Base-by-base conservation (phyloP, 2,329 filamentous ascomycete species). In the Penicillium sp. region DNA sequence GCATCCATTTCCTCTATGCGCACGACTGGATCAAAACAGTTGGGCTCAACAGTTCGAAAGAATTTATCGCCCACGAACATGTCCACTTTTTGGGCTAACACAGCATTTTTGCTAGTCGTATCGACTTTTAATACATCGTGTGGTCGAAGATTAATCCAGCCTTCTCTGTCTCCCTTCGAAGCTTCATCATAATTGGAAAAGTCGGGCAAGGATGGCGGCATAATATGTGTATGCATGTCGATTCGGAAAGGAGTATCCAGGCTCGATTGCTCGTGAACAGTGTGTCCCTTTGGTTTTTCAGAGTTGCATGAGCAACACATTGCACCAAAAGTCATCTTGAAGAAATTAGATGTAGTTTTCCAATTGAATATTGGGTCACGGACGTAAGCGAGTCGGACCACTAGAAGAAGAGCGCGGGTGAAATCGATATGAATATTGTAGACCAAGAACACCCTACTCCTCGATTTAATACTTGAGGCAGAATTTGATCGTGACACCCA, bases 171-270 rank as follows among this genome's bases (percentile, higher is more conserved):
- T 21, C 36, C 28, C 9, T 26, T 39, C 23, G 26, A 45, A n/a
- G 19, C 24, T n/a, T 24, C 53, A 24, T 44, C 26, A 21, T 45
- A 34, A 5, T 45, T 45, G 1, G 60, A 58, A 34, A 62, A 56
- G 37, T 62, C 58, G 0, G 60, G 60, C 1, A 62, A 39, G 10
- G 52, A 48, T 6, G 60, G 51, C 4, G 60, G 60, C 60, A 62
- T 62, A 21, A 62, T 62, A 36, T 62, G 60, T 7, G 60, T 62
- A 46, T 62, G 60, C 51, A 62, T 49, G 42, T 62, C 60, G 29
- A 62, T 62, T 31, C 55, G 52, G 13, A 62, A 45, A n/a, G 37
- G 51, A 33, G 24, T 24, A 48, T 52, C 16, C 1, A 11, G 2
- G 10, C 21, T 9, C 4, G 28, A 18, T 28, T 16, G 14, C 6